Percentiles rank a stretch among this genome's conserved stretches.
phyloP scores from a whole-genome alignment of 2,329 filamentous ascomycete genomes.

The Alternaria triticimaculans region DNA sequence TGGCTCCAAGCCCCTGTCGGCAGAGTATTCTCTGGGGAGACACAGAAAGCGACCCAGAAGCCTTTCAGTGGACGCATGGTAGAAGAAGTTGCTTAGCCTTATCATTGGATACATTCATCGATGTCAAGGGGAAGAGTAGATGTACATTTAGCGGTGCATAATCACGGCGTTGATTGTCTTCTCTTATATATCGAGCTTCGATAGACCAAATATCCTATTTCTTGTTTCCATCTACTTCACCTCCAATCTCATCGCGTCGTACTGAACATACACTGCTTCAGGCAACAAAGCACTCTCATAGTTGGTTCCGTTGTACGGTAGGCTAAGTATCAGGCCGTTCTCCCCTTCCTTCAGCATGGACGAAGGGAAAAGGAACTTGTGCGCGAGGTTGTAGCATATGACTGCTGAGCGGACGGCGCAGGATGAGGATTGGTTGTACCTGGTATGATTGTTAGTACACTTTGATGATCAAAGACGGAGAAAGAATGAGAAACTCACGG shows the following conservation, averaged over 20 bases:
- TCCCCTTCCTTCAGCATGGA: constrained; percentile 57
- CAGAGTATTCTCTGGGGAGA: constrained; percentile 57
- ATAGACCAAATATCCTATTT: not conserved
- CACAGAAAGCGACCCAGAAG: constrained; percentile 30
- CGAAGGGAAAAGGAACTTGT: constrained; percentile 66
- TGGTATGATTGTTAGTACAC: constrained; percentile 22
- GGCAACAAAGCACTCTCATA: constrained; percentile 55
- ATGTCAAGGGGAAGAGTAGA: not conserved
- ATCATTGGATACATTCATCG: not conserved
- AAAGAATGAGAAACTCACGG: constrained; percentile 49
- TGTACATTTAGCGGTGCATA: constrained; percentile 7
- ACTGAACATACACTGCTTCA: constrained; percentile 66
- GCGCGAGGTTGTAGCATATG: constrained; percentile 66
- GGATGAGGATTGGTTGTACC: constrained; percentile 63
- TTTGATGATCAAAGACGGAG: constrained; percentile 20
- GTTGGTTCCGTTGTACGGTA: constrained; percentile 66
- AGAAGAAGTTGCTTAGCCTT: constrained; percentile 42
- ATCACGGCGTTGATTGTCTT: not conserved
- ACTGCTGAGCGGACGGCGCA: constrained; percentile 67
- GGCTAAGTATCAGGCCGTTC: constrained; percentile 64
- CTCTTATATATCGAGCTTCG: not conserved
- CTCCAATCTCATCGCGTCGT: constrained; percentile 69
- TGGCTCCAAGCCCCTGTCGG: constrained; percentile 71
- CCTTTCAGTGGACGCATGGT: constrained; percentile 46
- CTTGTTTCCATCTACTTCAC: constrained; percentile 45